A percentile compares a stretch with the other conserved stretches of the same genome.
phyloP scores from a whole-genome alignment of 228 moss, liverwort and hornwort genomes.

The Sphagnum fallax region DNA sequence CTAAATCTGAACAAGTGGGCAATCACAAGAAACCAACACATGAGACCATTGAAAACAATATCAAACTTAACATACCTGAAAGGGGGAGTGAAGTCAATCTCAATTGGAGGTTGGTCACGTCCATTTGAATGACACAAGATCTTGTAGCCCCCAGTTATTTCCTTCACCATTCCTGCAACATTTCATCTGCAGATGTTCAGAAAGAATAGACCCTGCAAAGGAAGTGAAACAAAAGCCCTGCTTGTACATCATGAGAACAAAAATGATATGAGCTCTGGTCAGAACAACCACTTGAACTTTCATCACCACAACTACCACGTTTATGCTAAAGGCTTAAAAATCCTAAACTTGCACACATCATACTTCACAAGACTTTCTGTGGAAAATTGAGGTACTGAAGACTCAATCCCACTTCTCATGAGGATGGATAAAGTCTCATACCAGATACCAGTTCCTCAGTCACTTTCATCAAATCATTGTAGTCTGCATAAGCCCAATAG shows the following conservation, averaged over 20 bases:
- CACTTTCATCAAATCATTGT: conserved; percentile 78
- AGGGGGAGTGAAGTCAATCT: conserved; percentile 94
- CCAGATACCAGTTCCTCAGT: conserved; percentile 85
- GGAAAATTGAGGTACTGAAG: too few species aligned
- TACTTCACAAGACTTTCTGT: too few species aligned
- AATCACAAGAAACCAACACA: background rate
- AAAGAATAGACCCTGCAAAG: background rate
- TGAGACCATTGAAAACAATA: background rate
- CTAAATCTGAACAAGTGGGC: background rate
- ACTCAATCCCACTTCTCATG: too few species aligned
- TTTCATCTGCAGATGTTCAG: background rate
- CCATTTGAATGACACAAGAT: conserved; percentile 79
- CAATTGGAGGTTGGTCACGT: conserved; percentile 59
- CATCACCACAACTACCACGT: too few species aligned
- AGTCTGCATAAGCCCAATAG: conserved; percentile 96
- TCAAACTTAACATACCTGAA: conserved; percentile 41
- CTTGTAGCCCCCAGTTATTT: conserved; percentile 77
- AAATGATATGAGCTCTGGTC: too few species aligned
- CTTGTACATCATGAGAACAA: too few species aligned
- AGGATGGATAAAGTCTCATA: conserved; percentile 6
- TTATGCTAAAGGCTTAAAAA: too few species aligned
- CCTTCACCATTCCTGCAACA: conserved; percentile 68
- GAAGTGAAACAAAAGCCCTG: background rate
- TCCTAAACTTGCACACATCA: too few species aligned
- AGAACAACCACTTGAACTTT: too few species aligned